These are phyloP conservation scores for Homolaphlyctis polyrhiza DNA, from an alignment of 371 early-diverging fungal genomes.

Conservation along the genomic window DNA sequence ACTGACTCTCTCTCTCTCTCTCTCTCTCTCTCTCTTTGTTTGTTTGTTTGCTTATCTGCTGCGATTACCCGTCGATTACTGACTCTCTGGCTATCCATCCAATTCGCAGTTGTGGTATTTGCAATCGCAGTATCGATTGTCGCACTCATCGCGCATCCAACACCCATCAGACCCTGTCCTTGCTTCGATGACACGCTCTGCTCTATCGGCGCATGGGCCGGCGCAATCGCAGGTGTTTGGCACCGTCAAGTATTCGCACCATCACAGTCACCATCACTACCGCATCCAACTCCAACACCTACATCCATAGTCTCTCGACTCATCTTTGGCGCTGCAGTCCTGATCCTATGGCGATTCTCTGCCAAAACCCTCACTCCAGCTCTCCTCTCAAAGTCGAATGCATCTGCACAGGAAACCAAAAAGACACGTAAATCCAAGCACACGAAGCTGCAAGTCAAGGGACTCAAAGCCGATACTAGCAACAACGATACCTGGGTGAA, in stretches of 20 bases:
- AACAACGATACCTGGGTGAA: background rate
- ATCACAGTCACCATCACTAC: background rate
- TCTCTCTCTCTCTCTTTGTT: too few species aligned
- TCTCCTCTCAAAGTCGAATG: background rate
- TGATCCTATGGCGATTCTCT: background rate
- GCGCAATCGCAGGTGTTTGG: conserved; percentile 58
- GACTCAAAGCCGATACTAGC: background rate
- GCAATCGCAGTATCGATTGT: conserved; percentile 4
- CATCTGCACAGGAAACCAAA: too few species aligned
- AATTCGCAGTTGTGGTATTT: too few species aligned
- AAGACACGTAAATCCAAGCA: background rate
- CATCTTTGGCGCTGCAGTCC: background rate
- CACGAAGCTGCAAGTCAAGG: background rate
- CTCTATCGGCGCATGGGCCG: conserved; percentile 43
- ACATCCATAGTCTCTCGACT: background rate
- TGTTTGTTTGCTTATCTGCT: too few species aligned
- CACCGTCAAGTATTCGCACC: background rate
- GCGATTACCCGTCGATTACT: too few species aligned
- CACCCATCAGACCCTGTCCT: conserved; percentile 72
- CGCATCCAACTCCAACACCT: background rate
- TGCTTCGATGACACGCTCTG: conserved; percentile 77
- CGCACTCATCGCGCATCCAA: conserved; percentile 50
- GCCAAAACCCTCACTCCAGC: background rate
- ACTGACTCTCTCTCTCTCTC: too few species aligned
- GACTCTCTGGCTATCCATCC: too few species aligned